Evolutionary conservation across 2,329 filamentous ascomycete species (phyloP), one percentile per base, ranked within the genome.

Genomic region (Aspergillus caelatus): DNA sequence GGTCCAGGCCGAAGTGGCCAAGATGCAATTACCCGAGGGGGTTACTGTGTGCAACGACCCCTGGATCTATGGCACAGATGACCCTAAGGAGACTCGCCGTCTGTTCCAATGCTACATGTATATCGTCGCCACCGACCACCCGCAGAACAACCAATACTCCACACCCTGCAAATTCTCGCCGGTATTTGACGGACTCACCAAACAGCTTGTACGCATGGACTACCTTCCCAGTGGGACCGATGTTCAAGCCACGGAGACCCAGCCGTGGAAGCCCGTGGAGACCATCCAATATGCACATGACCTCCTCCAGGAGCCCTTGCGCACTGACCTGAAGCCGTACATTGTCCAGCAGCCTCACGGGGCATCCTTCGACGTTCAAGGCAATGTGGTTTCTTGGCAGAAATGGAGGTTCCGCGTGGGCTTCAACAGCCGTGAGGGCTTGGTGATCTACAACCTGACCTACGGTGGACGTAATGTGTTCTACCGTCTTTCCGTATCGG

Each of bases 151-250:
- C 64, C 75, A 77, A 54, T 77, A 77, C 59, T 76, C 75, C 16
- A 58, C 74, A 3, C 75, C 75, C n/a, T 75, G 73, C 72, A 77
- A 75, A 34, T 77, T 77, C 55, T 77, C 73, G 3, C 75, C 75
- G 0, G 75, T 77, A 10, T 80, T 92, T 50, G 87, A 88, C 70
- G 84, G 85, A 1, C 82, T 83, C 50, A 87, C 83, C 1, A 85
- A 86, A 78, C 86, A 89, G 70, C 83, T 93, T 43, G 83, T 90
- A 53, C 85, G 90, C 12, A 89, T 93, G 66, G 90, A 93, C 71
- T 81, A 86, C 61, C 76, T 92, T 6, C 89, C 90, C 1, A 91
- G 88, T 3, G 90, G 90, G 2, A 82, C 80, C 4, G 89, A 91
- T 72, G 82, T 85, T 60, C 85, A 83, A 6, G 80, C 84, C 63